Evolutionary conservation across 345 rosid species (phyloP).

Genomic region (Lenwebbia sp.): DNA sequence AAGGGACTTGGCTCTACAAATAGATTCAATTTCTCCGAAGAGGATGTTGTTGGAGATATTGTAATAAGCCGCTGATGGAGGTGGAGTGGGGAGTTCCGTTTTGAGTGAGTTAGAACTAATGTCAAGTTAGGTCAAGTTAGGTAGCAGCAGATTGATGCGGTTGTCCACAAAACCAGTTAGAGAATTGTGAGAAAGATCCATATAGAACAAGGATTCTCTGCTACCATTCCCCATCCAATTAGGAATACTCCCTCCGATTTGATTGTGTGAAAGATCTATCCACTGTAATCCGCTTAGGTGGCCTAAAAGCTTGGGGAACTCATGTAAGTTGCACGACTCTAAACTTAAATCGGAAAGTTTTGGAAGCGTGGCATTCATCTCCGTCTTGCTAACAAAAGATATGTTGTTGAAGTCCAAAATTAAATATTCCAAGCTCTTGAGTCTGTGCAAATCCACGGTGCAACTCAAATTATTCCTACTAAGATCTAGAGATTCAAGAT

Average conservation of each 20-base stretch:
- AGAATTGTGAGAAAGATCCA: neutral
- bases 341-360: neutral
- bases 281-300: neutral
- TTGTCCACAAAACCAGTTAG: neutral
- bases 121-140: neutral
- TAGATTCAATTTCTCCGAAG: neutral
- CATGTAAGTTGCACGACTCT: neutral
- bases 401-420: neutral
- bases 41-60: neutral
- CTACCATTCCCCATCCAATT: neutral
- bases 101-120: neutral
- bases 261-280: accelerated
- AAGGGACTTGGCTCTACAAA: neutral
- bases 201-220: too few species aligned
- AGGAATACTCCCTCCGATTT: neutral
- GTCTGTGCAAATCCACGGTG: neutral
- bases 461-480: too few species aligned
- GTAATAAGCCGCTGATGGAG: neutral
- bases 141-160: neutral
- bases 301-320: neutral
- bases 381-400: accelerated
- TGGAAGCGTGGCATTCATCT: too few species aligned
- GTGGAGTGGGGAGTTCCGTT: neutral
- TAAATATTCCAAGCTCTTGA: neutral
- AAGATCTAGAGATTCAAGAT: too few species aligned